A percentile compares a stretch with the other conserved stretches of the same genome.
Evolutionary conservation across 2,329 filamentous ascomycete genomes (phyloP).

Genomic region (Ophiostoma quercus): DNA sequence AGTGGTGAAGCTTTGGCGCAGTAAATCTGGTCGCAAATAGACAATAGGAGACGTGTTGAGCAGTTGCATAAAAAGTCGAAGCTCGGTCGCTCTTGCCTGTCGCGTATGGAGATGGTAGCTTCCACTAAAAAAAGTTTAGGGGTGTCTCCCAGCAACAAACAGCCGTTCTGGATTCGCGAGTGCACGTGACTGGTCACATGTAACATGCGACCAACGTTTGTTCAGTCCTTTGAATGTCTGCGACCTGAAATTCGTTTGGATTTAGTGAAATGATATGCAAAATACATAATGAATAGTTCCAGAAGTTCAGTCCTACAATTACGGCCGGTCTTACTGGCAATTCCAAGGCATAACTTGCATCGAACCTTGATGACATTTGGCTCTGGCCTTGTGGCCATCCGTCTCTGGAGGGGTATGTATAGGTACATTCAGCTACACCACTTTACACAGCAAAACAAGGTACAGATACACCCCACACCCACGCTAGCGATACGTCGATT

Average conservation of each 20-base stretch:
- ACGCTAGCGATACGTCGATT: constrained; percentile 14
- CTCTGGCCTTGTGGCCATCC: not conserved
- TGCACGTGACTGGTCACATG: not conserved
- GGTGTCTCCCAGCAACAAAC: constrained; percentile 17
- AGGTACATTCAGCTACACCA: not conserved
- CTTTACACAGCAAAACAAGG: not conserved
- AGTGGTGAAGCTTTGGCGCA: too few species aligned
- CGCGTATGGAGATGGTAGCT: not conserved
- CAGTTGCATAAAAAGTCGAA: not conserved
- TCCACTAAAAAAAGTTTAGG: constrained; percentile 1
- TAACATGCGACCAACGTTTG: not conserved
- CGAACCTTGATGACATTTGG: not conserved
- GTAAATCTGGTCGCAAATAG: not conserved
- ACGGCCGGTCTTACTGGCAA: too few species aligned
- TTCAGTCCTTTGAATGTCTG: not conserved
- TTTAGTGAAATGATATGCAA: too few species aligned
- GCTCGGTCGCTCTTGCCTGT: constrained; percentile 14
- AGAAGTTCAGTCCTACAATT: too few species aligned
- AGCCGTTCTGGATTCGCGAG: not conserved
- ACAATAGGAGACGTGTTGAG: not conserved
- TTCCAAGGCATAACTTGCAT: not conserved
- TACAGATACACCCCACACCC: constrained; percentile 4
- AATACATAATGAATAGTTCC: too few species aligned
- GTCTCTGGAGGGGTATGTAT: constrained; percentile 12
- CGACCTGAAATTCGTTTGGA: too few species aligned